Percentiles rank a stretch among this genome's conserved stretches.
phyloP scores from a whole-genome alignment of 2,329 filamentous ascomycete genomes.

The Penicillium sp. region DNA sequence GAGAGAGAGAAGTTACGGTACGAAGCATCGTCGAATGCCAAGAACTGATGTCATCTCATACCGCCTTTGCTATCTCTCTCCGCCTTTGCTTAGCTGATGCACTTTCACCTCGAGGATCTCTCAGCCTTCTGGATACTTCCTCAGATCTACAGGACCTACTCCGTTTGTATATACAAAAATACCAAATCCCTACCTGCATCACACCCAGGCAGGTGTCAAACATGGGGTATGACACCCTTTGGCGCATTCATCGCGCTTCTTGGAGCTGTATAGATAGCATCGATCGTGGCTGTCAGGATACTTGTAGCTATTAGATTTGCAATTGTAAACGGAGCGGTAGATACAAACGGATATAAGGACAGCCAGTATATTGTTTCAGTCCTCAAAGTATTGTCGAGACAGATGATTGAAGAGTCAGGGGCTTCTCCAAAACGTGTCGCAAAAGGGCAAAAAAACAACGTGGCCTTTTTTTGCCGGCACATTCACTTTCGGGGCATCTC shows the following conservation, averaged over 20 bases:
- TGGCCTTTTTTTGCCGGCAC: conserved; percentile 14
- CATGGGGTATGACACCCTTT: background rate
- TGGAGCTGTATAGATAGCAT: background rate
- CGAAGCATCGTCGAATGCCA: background rate
- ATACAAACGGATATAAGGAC: no score
- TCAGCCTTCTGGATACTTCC: no score
- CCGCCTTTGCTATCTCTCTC: conserved; percentile 1
- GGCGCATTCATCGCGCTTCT: background rate
- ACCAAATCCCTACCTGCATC: no score
- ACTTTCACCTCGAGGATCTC: background rate
- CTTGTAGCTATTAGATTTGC: background rate
- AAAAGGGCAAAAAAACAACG: conserved; percentile 7
- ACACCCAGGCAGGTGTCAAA: no score
- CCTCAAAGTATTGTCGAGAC: background rate
- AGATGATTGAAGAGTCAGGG: background rate
- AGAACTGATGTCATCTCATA: conserved; percentile 8
- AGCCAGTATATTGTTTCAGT: no score
- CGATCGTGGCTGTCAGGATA: background rate
- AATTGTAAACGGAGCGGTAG: no score
- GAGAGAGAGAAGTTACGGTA: background rate
- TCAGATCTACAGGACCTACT: no score
- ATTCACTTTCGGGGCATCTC: background rate
- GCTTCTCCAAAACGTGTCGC: background rate
- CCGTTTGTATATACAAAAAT: no score
- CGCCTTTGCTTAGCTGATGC: background rate